Evolutionary conservation across 805 yeast species (phyloP).

Genomic region (Kluyveromyces siamensis): DNA sequence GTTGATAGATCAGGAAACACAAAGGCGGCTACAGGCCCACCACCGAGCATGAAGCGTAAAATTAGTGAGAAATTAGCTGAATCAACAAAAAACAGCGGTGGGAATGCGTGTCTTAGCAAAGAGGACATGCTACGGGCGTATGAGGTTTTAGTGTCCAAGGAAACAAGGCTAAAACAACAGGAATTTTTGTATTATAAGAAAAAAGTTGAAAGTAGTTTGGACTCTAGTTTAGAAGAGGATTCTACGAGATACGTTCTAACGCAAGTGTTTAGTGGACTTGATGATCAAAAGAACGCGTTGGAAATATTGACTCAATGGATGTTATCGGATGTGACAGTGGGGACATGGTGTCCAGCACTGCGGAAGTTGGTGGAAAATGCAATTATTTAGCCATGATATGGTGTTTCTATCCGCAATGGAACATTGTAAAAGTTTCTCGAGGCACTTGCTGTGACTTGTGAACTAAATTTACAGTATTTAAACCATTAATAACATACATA

Average conservation of each 20-base stretch:
- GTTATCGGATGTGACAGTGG: constrained; percentile 46
- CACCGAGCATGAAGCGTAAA: constrained; percentile 11
- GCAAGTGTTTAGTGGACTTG: constrained; percentile 15
- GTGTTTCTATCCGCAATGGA: too few relatives aligned
- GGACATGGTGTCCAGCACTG: constrained; percentile 61
- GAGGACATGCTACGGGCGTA: constrained; percentile 18
- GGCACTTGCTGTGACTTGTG: not conserved
- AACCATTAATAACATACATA: not conserved
- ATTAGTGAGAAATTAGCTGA: constrained; percentile 1
- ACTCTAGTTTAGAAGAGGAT: constrained; percentile 20
- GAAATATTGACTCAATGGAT: constrained; percentile 40
- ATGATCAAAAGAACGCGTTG: constrained; percentile 26
- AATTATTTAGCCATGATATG: not conserved
- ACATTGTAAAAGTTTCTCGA: not conserved
- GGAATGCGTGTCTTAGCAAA: constrained; percentile 1
- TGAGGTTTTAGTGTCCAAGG: constrained; percentile 16
- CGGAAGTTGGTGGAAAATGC: constrained; percentile 42
- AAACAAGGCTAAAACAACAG: constrained; percentile 30
- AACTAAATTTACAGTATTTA: not conserved
- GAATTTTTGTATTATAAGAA: constrained; percentile 37
- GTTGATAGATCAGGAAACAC: constrained; percentile 16
- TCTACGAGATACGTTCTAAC: constrained; percentile 22
- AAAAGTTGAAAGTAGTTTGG: constrained; percentile 30
- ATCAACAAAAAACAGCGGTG: not conserved
- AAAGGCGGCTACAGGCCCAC: constrained; percentile 12